phyloP scores from a whole-genome alignment of 164 flowering plant genomes.

The Sedum album region DNA sequence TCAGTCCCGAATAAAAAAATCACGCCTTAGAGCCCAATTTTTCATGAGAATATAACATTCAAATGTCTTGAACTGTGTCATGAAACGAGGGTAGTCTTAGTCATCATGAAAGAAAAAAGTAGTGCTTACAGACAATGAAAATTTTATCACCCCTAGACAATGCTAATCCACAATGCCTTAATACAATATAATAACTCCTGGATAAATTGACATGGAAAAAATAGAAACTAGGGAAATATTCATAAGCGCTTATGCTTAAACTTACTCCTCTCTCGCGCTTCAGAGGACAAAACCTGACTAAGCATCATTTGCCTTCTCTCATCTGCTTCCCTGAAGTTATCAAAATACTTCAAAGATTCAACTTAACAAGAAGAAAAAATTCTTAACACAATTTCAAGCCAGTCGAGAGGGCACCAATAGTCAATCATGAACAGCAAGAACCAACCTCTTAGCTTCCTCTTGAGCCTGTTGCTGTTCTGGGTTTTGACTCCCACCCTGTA shows the following conservation, averaged over 20 bases:
- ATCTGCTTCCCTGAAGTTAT: too few relatives aligned
- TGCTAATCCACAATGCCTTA: too few relatives aligned
- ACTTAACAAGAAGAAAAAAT: neutral
- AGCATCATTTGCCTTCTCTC: slow-evolving; percentile 91
- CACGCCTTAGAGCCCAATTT: neutral
- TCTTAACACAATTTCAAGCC: neutral
- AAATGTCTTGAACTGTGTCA: neutral
- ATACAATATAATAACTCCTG: neutral
- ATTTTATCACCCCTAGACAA: too few relatives aligned
- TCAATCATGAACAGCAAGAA: slow-evolving; percentile 6
- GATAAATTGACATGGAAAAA: neutral
- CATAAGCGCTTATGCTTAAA: neutral
- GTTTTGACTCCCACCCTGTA: slow-evolving; percentile 62
- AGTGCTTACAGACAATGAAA: too few relatives aligned
- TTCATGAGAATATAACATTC: neutral
- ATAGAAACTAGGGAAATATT: neutral
- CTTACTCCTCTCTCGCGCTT: slow-evolving; percentile 96
- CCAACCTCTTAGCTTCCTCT: slow-evolving; percentile 87
- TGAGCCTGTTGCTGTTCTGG: slow-evolving; percentile 78
- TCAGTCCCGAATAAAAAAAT: neutral
- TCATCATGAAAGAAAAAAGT: neutral
- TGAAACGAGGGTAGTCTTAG: too few relatives aligned
- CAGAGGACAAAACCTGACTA: slow-evolving; percentile 75
- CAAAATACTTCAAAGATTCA: slow-evolving; percentile 12
- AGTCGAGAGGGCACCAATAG: neutral